phyloP scores from a whole-genome alignment of 805 yeast genomes.

The Hanseniaspora clermontiae region DNA sequence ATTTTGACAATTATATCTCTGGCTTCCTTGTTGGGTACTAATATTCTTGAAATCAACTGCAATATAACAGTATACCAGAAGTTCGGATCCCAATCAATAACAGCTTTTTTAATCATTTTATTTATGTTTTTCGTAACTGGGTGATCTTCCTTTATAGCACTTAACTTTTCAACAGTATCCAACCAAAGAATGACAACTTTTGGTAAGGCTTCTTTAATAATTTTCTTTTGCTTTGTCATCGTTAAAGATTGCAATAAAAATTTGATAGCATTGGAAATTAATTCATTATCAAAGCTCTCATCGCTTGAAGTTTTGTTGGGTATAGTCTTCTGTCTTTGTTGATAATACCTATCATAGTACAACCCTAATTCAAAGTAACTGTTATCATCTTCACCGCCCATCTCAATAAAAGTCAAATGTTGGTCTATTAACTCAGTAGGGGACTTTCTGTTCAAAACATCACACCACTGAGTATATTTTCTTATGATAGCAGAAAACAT shows the following conservation, averaged over 20 bases:
- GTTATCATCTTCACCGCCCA: slow-evolving; percentile 55
- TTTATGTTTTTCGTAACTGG: slow-evolving; percentile 36
- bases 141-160: slow-evolving; percentile 14
- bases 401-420: slow-evolving; percentile 45
- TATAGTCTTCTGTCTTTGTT: slow-evolving; percentile 22
- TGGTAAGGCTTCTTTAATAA: slow-evolving; percentile 73
- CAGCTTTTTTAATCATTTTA: slow-evolving; percentile 35
- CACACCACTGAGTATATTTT: slow-evolving; percentile 80
- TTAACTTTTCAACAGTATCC: slow-evolving; percentile 40
- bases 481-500: slow-evolving; percentile 37
- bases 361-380: slow-evolving; percentile 71
- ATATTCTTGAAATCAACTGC: slow-evolving; percentile 68
- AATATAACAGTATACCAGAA: slow-evolving; percentile 77
- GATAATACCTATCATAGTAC: slow-evolving; percentile 53
- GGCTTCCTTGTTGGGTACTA: slow-evolving; percentile 48
- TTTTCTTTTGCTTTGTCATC: slow-evolving; percentile 34
- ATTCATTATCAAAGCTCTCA: slow-evolving; percentile 22
- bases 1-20: slow-evolving; percentile 45
- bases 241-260: slow-evolving; percentile 25
- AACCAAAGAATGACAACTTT: slow-evolving; percentile 86
- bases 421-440: slow-evolving; percentile 59
- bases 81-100: slow-evolving; percentile 38
- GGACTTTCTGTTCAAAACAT: slow-evolving; percentile 69
- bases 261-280: slow-evolving; percentile 24
- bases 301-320: slow-evolving; percentile 45